A percentile compares a stretch with the other conserved stretches of the same genome.
Evolutionary conservation across 2,329 filamentous ascomycete genomes (phyloP).

Genomic region (Claviceps paspali): DNA sequence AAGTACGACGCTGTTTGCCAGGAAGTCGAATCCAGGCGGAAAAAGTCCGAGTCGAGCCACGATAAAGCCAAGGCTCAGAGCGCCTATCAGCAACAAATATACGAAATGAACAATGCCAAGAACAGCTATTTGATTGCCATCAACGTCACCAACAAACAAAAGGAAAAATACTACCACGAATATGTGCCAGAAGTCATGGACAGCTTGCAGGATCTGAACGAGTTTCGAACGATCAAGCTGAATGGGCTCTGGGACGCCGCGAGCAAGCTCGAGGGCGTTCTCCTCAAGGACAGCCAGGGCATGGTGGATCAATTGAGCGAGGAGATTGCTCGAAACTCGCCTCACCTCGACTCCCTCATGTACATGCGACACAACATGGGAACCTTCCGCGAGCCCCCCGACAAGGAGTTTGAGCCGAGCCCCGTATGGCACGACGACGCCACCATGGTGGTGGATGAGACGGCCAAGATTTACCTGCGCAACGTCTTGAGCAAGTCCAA

Average conservation of each 20-base stretch:
- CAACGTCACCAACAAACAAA: slow-evolving; percentile 94
- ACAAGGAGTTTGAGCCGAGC: slow-evolving; percentile 83
- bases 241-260: slow-evolving; percentile 78
- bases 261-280: slow-evolving; percentile 62
- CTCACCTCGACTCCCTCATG: slow-evolving; percentile 91
- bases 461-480: slow-evolving; percentile 76
- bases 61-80: slow-evolving; percentile 87
- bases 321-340: slow-evolving; percentile 79
- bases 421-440: slow-evolving; percentile 95
- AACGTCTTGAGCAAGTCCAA: slow-evolving; percentile 91
- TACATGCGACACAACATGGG: slow-evolving; percentile 85
- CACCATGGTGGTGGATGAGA: slow-evolving; percentile 70
- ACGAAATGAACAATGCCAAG: slow-evolving; percentile 95
- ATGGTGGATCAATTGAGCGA: slow-evolving; percentile 57
- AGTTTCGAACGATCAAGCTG: slow-evolving; percentile 70
- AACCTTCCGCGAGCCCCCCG: slow-evolving; percentile 65
- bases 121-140: slow-evolving; percentile 96
- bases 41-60: slow-evolving; percentile 89
- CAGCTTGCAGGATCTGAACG: slow-evolving; percentile 82
- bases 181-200: slow-evolving; percentile 90
- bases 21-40: slow-evolving; percentile 84
- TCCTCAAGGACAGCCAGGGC: slow-evolving; percentile 57
- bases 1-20: slow-evolving; percentile 91
- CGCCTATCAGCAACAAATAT: slow-evolving; percentile 79
- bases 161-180: slow-evolving; percentile 93